phyloP scores from a whole-genome alignment of 192 early-diverging fungal species.

The Mortierella antarctica region DNA sequence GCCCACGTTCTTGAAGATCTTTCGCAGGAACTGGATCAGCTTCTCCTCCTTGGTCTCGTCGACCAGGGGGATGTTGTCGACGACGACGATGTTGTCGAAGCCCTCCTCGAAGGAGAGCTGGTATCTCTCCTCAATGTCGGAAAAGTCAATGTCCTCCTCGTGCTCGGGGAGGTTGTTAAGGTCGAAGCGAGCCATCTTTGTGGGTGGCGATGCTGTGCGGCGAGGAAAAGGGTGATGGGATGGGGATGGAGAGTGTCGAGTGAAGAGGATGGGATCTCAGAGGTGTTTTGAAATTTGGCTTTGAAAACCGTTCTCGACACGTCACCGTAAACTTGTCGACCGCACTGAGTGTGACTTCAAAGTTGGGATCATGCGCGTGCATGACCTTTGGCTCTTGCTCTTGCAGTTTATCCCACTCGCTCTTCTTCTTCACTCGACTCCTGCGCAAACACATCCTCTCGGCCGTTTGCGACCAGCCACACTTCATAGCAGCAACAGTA shows the following conservation, averaged over 20 bases:
- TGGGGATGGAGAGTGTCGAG: background rate
- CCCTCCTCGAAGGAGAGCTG: slow-evolving; percentile 77
- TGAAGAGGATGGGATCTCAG: background rate
- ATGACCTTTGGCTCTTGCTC: too few species aligned
- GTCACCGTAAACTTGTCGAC: background rate
- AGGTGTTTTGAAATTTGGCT: background rate
- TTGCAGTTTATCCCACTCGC: too few species aligned
- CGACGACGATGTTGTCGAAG: slow-evolving; percentile 87
- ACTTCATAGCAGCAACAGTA: too few species aligned
- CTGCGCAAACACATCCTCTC: too few species aligned
- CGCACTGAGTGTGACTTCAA: too few species aligned
- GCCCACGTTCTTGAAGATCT: slow-evolving; percentile 85
- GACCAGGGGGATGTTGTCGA: slow-evolving; percentile 92
- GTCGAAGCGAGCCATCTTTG: slow-evolving; percentile 59
- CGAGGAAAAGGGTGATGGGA: background rate
- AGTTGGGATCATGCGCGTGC: too few species aligned
- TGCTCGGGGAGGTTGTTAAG: slow-evolving; percentile 70
- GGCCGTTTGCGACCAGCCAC: too few species aligned
- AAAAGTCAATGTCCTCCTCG: slow-evolving; percentile 90
- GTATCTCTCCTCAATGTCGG: slow-evolving; percentile 87
- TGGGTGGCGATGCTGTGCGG: background rate
- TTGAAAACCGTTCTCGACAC: background rate
- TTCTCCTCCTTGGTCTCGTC: slow-evolving; percentile 89
- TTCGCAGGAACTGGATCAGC: slow-evolving; percentile 76
- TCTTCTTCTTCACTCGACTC: too few species aligned